A percentile compares a stretch with the other conserved stretches of the same genome.
Evolutionary conservation across 169 alveolate genomes (phyloP).

Genomic region (Cystoisospora suis): DNA sequence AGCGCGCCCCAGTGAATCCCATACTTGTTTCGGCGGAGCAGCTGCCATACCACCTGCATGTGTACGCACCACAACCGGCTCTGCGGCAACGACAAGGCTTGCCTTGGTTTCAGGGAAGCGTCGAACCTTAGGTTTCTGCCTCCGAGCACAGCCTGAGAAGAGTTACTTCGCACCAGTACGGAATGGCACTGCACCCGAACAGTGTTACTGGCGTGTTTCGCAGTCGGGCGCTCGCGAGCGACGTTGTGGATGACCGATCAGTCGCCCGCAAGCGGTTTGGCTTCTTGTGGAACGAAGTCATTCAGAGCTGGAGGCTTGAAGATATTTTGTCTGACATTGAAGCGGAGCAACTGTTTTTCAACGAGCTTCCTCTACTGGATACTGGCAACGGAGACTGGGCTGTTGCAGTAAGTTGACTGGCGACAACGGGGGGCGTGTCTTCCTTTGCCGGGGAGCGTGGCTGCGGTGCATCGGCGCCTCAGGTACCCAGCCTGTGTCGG

Average conservation of each 20-base stretch:
- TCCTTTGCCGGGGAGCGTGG: not conserved
- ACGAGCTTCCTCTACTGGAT: constrained; percentile 49
- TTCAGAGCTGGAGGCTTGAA: constrained; percentile 61
- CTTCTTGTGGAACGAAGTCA: constrained; percentile 62
- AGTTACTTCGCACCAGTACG: no score
- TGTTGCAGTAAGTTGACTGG: not conserved
- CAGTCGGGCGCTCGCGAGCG: not conserved
- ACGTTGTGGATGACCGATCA: not conserved
- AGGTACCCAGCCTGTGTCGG: no score
- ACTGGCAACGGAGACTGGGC: not conserved
- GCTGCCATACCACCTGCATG: no score
- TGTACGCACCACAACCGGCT: no score
- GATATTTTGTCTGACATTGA: constrained; percentile 50
- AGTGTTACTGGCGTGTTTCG: no score
- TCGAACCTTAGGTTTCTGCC: no score
- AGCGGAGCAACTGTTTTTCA: constrained; percentile 42
- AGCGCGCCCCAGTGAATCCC: no score
- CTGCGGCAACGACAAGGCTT: no score
- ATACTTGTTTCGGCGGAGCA: no score
- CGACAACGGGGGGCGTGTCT: not conserved
- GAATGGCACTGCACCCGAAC: no score
- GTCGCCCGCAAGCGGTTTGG: constrained; percentile 57
- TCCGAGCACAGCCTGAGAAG: no score
- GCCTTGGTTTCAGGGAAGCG: no score
- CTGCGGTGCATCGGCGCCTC: not conserved